Evolutionary conservation across 768 basidiomycete genomes (phyloP).

Genomic region (Leccinellum luteum): DNA sequence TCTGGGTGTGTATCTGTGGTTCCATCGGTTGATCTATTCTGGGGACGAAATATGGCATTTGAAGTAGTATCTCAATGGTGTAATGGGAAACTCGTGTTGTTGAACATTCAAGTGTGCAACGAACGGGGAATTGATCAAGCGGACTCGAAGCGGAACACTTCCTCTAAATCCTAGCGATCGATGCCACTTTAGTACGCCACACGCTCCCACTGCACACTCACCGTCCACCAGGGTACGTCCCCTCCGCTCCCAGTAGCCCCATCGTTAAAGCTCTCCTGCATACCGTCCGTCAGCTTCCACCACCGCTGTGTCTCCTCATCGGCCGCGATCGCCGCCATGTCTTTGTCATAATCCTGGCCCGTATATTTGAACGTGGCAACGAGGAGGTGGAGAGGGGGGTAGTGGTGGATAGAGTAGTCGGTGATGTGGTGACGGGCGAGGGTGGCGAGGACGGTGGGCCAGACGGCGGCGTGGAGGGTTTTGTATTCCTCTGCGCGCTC

Average conservation of each 20-base stretch:
- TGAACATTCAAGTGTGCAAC: neutral
- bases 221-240: slow-evolving; percentile 71
- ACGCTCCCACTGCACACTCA: slow-evolving; percentile 22
- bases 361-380: slow-evolving; percentile 79
- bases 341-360: slow-evolving; percentile 59
- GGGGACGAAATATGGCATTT: neutral
- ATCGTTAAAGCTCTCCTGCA: slow-evolving; percentile 76
- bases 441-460: slow-evolving; percentile 67
- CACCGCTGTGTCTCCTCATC: slow-evolving; percentile 71
- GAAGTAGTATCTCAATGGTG: neutral
- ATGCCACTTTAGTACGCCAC: neutral
- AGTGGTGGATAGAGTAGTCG: slow-evolving; percentile 77
- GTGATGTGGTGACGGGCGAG: slow-evolving; percentile 59
- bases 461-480: slow-evolving; percentile 58
- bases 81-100: neutral
- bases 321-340: slow-evolving; percentile 62
- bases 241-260: slow-evolving; percentile 68
- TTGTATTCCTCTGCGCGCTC: slow-evolving; percentile 50
- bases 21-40: neutral
- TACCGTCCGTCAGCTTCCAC: slow-evolving; percentile 74
- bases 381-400: slow-evolving; percentile 60
- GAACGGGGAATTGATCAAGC: slow-evolving; percentile 2
- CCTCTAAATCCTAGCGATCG: slow-evolving; percentile 46
- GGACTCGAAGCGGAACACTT: slow-evolving; percentile 67
- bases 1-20: neutral